These are phyloP conservation scores for Yamadazyma ubonensis DNA, from an alignment of 805 yeast species.

Conservation along the genomic window DNA sequence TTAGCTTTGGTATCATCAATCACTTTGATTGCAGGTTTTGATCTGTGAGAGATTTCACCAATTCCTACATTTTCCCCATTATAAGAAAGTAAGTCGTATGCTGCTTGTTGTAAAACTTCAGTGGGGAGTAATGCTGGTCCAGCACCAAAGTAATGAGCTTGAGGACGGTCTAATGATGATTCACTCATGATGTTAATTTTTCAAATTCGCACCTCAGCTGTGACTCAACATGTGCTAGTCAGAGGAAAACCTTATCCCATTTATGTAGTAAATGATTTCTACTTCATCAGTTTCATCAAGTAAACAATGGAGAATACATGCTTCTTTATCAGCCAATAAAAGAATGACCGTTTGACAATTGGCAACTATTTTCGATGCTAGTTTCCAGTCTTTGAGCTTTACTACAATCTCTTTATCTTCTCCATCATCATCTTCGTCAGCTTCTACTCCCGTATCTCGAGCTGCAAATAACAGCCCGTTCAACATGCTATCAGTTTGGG, in stretches of 20 bases:
- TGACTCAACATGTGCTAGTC: too few species aligned
- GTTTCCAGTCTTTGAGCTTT: conserved; percentile 63
- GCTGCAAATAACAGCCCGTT: conserved; percentile 2
- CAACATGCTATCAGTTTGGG: conserved; percentile 4
- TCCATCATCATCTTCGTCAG: conserved; percentile 9
- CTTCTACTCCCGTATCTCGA: conserved; percentile 1
- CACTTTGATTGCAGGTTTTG: conserved; percentile 73
- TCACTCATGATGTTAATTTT: too few species aligned
- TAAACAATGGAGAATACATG: conserved; percentile 64
- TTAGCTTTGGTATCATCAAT: conserved; percentile 74
- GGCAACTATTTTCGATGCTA: conserved; percentile 60
- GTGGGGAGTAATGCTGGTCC: conserved; percentile 96
- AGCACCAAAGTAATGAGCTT: conserved; percentile 91
- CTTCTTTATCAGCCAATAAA: conserved; percentile 55
- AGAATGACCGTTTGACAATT: conserved; percentile 61
- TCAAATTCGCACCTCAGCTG: too few species aligned
- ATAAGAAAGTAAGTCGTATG: conserved; percentile 74
- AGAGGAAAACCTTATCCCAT: conserved; percentile 34
- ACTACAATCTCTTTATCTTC: conserved; percentile 50
- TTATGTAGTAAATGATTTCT: conserved; percentile 62
- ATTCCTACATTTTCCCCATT: conserved; percentile 75
- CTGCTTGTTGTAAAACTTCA: conserved; percentile 81
- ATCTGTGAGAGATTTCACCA: conserved; percentile 96
- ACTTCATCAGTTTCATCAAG: conserved; percentile 64
- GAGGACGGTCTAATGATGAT: conserved; percentile 52